Percentiles rank a stretch among this genome's conserved stretches.
phyloP scores from a whole-genome alignment of 2,329 filamentous ascomycete species.

The Metarhizium guizhouense region DNA sequence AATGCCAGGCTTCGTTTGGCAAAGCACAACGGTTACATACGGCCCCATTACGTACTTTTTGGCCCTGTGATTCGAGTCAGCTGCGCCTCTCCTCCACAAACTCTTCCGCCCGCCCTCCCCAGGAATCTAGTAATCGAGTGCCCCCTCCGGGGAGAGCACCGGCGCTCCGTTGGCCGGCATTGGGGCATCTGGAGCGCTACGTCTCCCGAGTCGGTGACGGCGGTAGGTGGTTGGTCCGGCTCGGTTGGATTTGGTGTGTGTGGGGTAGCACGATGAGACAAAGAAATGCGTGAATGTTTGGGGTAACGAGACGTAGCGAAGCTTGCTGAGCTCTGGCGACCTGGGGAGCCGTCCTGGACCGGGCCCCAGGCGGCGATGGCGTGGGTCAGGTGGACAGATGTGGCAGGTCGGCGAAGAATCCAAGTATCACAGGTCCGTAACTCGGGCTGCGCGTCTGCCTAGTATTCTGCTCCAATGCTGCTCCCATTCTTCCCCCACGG shows the following conservation, averaged over 20 bases:
- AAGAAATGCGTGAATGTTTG: not conserved
- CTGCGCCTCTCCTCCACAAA: slow-evolving; percentile 5
- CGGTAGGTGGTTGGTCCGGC: slow-evolving; percentile 2
- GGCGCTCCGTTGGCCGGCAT: slow-evolving; percentile 1
- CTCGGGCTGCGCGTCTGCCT: not conserved
- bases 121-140: not conserved
- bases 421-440: not conserved
- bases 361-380: not conserved
- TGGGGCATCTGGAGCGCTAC: not conserved
- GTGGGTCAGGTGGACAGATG: slow-evolving; percentile 6
- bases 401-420: slow-evolving; percentile 7
- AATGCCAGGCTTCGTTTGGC: not conserved
- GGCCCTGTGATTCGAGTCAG: slow-evolving; percentile 9
- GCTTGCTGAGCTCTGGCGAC: too few species aligned
- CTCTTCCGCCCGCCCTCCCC: slow-evolving; percentile 1
- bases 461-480: not conserved
- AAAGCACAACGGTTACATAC: slow-evolving; percentile 4
- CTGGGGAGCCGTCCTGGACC: not conserved
- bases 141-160: not conserved
- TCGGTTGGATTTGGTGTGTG: slow-evolving; percentile 3
- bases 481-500: not conserved
- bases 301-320: not conserved
- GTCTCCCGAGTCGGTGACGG: slow-evolving; percentile 3
- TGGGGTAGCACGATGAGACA: not conserved
- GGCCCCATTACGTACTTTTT: slow-evolving; percentile 7